Base-by-base conservation (phyloP, 345 rosid genomes). In the Gynandropsis gynandra region DNA sequence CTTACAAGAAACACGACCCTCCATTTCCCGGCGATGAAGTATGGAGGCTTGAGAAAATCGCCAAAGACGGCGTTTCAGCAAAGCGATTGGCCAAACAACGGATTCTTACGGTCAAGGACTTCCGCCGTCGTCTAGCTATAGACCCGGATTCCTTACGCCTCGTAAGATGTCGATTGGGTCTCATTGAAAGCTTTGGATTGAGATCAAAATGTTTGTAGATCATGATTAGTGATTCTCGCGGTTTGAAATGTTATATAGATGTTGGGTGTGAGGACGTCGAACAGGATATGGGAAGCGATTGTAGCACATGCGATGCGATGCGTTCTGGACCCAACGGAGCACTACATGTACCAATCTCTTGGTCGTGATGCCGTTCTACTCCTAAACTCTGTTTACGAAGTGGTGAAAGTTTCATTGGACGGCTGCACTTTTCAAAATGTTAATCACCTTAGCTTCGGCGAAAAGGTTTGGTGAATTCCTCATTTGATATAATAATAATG, bases 21-120 rank as follows among this genome's bases (percentile, higher is more conserved):
- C 98, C 96, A 1, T 9, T 1, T n/a, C 59, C 63, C n/a, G 9
- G 13, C 7, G 88, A 81, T 37, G 80, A 81, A 0, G 65, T 92
- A 10, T 92, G 98, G 98, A 76, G 96, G 35, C 43, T 92, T 29
- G 71, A 75, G 17, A 82, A 53, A 61, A 92, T 92, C 27, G 85
- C 81, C 0, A 87, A 82, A 70, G 85, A 66, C 0, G 85, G 98
- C 0, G 54, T 37, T 36, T 66, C 54, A 1, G 73, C 77, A 12
- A 13, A 0, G 14, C 82, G 85, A 50, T 34, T 92, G 57, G 64
- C 65, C 4, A 4, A 27, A 7, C 0, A 2, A 0, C 54, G 61
- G 4, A 59, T 87, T 56, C 0, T 0, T 0, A 72, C 70, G 0
- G 84, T 92, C 4, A 67, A 69, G 54, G 74, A 77, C 9, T 74